Evolutionary conservation across 805 yeast species (phyloP), one percentile per base, ranked within the genome.

Genomic region (Komagataella populi): DNA sequence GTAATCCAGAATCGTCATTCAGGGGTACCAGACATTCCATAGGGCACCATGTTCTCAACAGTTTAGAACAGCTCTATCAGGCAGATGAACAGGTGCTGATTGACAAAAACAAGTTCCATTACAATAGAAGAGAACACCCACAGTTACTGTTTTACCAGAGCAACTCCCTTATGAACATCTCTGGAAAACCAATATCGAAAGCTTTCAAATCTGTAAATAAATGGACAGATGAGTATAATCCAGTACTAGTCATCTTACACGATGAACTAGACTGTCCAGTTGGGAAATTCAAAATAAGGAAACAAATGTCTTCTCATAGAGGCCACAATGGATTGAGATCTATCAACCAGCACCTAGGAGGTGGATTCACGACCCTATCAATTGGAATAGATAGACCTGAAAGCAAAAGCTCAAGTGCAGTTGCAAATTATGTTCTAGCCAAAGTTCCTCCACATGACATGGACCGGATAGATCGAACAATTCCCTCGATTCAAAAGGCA

Each of bases 241-340:
- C 76, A 2, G 65, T 60, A 6, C 67, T 81, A 53, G 71, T 88
- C 1, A 75, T 88, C 0, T 59, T 89, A 1, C 95, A 87, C 61
- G 97, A 90, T 62, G 97, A 90, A 56, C 62, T 89, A 47, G 83
- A 80, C 53, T 61, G 81, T 12, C 76, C 75, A 0, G 56, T 81
- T 3, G 96, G 97, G 0, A 76, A 78, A 50, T 69, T 81, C 18
- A 84, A 84, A 58, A 62, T 84, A 1, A 70, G 91, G 48, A 69
- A 67, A 16, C 81, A 80, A 12, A 76, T 78, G 1, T 71, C 83
- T 0, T 77, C 87, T 46, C 72, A 81, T 14, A 70, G 93, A 47
- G 96, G 96, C 0, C 98, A 90, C 59, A 88, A 87, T 60, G 97
- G 96, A 0, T 69, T 90, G 23, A 74, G 74, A 54, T 77, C 84